A percentile compares a stretch with the other conserved stretches of the same genome.
phyloP scores from a whole-genome alignment of 78 protist genomes.

The Dictyostelium intermedium region DNA sequence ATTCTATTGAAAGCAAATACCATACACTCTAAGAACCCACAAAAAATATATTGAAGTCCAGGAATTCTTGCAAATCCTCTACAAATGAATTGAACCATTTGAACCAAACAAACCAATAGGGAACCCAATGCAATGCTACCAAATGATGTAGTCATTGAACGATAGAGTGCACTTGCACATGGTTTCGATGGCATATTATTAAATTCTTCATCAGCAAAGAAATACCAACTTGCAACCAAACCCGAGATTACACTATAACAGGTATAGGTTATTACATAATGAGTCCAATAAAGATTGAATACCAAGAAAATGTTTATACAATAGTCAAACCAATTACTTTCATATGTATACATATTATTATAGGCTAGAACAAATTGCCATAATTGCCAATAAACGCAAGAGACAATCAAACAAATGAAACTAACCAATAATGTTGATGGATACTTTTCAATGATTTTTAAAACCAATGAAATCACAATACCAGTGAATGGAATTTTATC shows the following conservation, averaged over 20 bases:
- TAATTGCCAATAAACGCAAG: slow-evolving; percentile 8
- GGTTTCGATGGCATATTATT: slow-evolving; percentile 33
- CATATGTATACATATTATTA: not conserved
- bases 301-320: no score
- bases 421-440: not conserved
- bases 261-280: slow-evolving; percentile 78
- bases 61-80: not conserved
- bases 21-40: not conserved
- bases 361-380: not conserved
- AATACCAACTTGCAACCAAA: slow-evolving; percentile 87
- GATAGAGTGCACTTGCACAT: slow-evolving; percentile 41
- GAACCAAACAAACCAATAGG: slow-evolving; percentile 71
- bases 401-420: slow-evolving; percentile 11
- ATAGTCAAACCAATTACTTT: no score
- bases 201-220: slow-evolving; percentile 27
- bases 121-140: slow-evolving; percentile 89
- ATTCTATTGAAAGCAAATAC: slow-evolving; percentile 10
- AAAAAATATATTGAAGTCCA: not conserved
- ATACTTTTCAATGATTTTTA: slow-evolving; percentile 11
- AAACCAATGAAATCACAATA: slow-evolving; percentile 1
- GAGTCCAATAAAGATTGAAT: not conserved
- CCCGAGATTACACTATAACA: slow-evolving; percentile 84
- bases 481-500: slow-evolving; percentile 60
- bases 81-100: slow-evolving; percentile 28
- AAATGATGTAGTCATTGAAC: slow-evolving; percentile 79